Base-by-base conservation (phyloP, 2,329 filamentous ascomycete genomes). In the Microdochium bolleyi region DNA sequence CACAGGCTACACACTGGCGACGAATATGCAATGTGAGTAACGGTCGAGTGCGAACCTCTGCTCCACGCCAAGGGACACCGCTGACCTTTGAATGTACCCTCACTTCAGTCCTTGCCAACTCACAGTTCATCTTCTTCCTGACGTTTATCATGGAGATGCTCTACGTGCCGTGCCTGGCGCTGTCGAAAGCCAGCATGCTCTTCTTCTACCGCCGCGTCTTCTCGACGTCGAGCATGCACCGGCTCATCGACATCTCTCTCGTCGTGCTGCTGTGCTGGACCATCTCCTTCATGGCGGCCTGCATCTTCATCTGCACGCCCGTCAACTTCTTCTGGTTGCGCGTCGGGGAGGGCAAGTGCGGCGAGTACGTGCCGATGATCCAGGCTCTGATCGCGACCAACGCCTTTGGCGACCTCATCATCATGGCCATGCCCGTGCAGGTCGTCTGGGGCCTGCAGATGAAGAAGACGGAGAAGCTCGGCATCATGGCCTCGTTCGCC, bases 401-500 rank as follows among this genome's bases (percentile, higher is more conserved):
- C 38, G 64, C 67, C 14, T 37, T 70, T 3, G 68, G 66, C 9
- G 70, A 73, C 48, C 49, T 71, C 13, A 51, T 71, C 41, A 70
- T 73, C 38, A 67, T 71, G 62, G 58, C 61, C 0, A 53, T 73
- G 22, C 70, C 70, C 1, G 65, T 73, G 56, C 63, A 65, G 3
- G 67, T 60, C 2, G 66, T 73, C 22, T 73, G 70, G 70, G 54
- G 56, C 2, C 53, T 73, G 51, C 64, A 72, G 48, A 73, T 66
- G 49, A 60, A 64, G 9, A 63, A 53, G 3, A 59, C 62, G 0
- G 63, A 70, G 24, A 73, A 72, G 60, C 57, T 71, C 3, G 68
- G 65, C 25, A 64, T 73, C 49, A 68, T 62, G 2, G 61, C 62
- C 25, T 68, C 67, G 27, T 70, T 73, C 32, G 54, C 63, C 11